Evolutionary conservation across 371 early-diverging fungal species (phyloP).

Genomic region (Homolaphlyctis polyrhiza): DNA sequence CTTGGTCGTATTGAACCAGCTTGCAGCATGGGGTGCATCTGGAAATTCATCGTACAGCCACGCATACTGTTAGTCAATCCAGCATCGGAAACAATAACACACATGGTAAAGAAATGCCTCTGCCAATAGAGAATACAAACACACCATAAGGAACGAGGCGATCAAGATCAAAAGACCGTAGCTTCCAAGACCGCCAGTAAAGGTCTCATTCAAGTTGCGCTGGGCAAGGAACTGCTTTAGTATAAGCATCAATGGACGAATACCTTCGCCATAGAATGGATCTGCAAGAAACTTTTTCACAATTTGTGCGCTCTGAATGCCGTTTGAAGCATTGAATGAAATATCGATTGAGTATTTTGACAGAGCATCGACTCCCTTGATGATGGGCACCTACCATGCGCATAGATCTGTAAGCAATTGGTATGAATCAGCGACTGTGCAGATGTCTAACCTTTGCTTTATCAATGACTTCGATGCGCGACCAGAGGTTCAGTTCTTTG

Average conservation of each 20-base stretch:
- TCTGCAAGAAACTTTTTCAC: constrained; percentile 50
- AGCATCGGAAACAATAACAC: neutral
- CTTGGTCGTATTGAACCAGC: constrained; percentile 55
- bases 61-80: too few relatives aligned
- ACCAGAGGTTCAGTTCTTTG: constrained; percentile 9
- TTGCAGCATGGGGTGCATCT: constrained; percentile 80
- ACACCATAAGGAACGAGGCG: constrained; percentile 73
- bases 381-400: constrained; percentile 73
- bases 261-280: constrained; percentile 43
- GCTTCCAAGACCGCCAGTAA: constrained; percentile 90
- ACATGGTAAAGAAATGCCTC: neutral
- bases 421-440: neutral
- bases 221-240: constrained; percentile 79
- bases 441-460: constrained; percentile 26
- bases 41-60: neutral
- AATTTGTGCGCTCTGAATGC: constrained; percentile 58
- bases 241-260: constrained; percentile 65
- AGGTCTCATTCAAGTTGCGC: constrained; percentile 83
- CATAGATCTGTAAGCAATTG: neutral
- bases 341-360: constrained; percentile 79
- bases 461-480: constrained; percentile 42
- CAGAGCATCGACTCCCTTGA: constrained; percentile 77
- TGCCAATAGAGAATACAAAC: neutral
- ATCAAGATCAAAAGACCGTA: constrained; percentile 84
- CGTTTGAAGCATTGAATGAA: constrained; percentile 66